Conservation (phyloP, 2,329 filamentous ascomycete species). For the Periglandula ipomoeae region DNA sequence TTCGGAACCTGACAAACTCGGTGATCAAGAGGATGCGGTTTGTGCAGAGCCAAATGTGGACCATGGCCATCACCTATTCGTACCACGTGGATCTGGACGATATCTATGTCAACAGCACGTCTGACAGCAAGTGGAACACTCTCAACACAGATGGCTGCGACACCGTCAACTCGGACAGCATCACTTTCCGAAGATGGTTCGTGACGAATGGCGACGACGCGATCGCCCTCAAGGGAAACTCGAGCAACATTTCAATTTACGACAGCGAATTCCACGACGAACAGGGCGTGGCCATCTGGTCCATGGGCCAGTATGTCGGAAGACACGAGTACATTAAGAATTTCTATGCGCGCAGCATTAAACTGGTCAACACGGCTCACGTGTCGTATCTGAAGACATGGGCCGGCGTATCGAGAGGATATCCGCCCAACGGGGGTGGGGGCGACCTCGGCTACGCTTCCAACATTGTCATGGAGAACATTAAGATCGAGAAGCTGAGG, state of each 20-base stretch:
- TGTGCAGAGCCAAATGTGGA: conserved; percentile 52
- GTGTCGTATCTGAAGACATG: conserved; percentile 50
- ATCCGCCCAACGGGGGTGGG: conserved; percentile 49
- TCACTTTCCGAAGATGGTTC: conserved; percentile 40
- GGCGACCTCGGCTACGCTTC: conserved; percentile 37
- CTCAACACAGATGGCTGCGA: conserved; percentile 37
- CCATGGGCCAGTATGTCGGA: conserved; percentile 44
- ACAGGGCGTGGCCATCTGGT: conserved; percentile 46
- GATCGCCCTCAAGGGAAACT: conserved; percentile 46
- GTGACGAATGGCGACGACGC: conserved; percentile 44
- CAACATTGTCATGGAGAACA: conserved; percentile 23
- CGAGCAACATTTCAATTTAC: conserved; percentile 41
- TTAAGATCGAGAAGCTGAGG: conserved; percentile 18
- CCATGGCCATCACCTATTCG: conserved; percentile 42
- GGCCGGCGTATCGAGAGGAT: conserved; percentile 40
- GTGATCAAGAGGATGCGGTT: conserved; percentile 39
- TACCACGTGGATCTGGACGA: conserved; percentile 36
- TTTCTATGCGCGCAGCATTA: conserved; percentile 37
- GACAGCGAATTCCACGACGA: conserved; percentile 40
- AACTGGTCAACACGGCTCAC: conserved; percentile 34
- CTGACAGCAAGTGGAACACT: conserved; percentile 20
- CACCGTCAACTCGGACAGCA: conserved; percentile 42
- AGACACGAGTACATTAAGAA: conserved; percentile 39
- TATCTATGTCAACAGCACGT: conserved; percentile 45
- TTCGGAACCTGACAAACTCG: conserved; percentile 34